Conservation (phyloP, 2,329 filamentous ascomycete genomes). For the Pseudogymnoascus sp. region DNA sequence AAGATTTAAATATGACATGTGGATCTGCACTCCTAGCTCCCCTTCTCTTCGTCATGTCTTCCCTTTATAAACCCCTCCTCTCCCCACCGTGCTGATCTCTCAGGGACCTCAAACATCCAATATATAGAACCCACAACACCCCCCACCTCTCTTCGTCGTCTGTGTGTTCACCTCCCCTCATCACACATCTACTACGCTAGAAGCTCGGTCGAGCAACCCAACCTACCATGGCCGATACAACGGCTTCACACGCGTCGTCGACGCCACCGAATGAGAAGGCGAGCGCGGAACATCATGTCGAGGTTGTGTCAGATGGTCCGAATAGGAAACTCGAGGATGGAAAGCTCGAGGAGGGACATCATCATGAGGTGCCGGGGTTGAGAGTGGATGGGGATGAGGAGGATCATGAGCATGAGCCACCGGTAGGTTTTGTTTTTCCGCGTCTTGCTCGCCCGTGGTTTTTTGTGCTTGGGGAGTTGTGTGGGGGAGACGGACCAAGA, state of each 20-base stretch:
- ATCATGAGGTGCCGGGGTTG: slow-evolving; percentile 40
- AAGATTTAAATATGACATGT: background rate
- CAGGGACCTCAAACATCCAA: background rate
- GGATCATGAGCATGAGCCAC: slow-evolving; percentile 39
- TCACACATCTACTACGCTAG: background rate
- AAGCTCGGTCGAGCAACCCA: background rate
- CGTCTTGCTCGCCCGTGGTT: background rate
- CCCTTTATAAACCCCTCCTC: background rate
- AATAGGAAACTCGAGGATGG: background rate
- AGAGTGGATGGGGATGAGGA: slow-evolving; percentile 40
- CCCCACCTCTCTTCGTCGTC: background rate
- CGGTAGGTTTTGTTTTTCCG: slow-evolving; percentile 28
- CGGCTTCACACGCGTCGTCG: slow-evolving; percentile 15
- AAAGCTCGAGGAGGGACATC: slow-evolving; percentile 20
- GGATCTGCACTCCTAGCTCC: background rate
- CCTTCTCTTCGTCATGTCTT: background rate
- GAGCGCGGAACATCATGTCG: background rate
- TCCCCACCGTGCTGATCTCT: background rate
- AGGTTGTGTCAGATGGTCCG: background rate
- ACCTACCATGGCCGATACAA: background rate
- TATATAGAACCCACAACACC: background rate
- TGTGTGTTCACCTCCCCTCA: background rate
- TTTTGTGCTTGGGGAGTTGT: background rate
- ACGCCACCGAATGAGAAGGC: slow-evolving; percentile 21
- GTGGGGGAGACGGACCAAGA: background rate